A percentile compares a stretch with the other conserved stretches of the same genome.
Conservation (phyloP, 148 eudicot species). For the Rheum nobile region DNA sequence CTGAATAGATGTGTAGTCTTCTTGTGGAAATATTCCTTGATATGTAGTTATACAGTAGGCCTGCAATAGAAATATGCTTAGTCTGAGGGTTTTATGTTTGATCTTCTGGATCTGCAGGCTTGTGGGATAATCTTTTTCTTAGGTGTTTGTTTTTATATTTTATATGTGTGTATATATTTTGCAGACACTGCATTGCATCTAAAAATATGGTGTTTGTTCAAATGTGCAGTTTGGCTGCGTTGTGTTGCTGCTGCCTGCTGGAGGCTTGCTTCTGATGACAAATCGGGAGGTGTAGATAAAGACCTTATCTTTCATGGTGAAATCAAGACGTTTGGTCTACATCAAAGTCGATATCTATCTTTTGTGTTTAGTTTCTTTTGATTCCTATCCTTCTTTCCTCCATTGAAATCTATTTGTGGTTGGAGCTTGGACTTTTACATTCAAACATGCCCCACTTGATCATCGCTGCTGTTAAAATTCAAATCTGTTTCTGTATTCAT, state of each 20-base stretch:
- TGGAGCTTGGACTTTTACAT: neutral
- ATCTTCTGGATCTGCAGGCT: neutral
- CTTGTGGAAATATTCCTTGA: too few relatives aligned
- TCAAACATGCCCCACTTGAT: neutral
- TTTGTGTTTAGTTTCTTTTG: neutral
- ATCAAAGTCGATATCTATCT: neutral
- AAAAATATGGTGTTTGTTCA: too few relatives aligned
- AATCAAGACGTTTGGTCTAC: neutral
- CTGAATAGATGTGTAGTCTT: too few relatives aligned
- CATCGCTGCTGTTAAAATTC: neutral
- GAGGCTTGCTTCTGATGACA: constrained; percentile 4
- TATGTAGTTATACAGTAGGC: too few relatives aligned
- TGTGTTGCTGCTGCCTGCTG: constrained; percentile 9
- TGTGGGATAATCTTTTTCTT: neutral
- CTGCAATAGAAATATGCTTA: neutral
- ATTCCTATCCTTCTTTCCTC: neutral
- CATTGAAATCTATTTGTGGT: neutral
- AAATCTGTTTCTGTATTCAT: neutral
- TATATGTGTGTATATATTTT: neutral
- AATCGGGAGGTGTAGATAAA: constrained; percentile 1
- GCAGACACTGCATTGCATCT: too few relatives aligned
- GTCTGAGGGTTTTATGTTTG: neutral
- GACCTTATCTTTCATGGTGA: neutral
- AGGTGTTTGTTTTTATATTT: too few relatives aligned
- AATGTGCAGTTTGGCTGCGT: constrained; percentile 6